A percentile compares a stretch with the other conserved stretches of the same genome.
These are phyloP conservation scores for Bryoerythrophyllum caledonicum DNA, from an alignment of 225 moss, liverwort and hornwort species.

Conservation along the genomic window DNA sequence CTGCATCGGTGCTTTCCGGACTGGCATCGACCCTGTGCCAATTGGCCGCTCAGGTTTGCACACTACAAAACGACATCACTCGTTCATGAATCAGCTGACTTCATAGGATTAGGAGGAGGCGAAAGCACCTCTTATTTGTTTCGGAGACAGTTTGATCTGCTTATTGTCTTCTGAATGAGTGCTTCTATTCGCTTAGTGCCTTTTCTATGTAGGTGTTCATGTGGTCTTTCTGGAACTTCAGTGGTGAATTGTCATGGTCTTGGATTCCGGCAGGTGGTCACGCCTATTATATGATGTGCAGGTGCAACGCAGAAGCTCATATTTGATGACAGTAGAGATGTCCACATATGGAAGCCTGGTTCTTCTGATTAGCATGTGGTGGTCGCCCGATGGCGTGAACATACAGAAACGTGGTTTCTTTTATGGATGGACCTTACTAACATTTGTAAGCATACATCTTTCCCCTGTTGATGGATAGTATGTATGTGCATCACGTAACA, in stretches of 20 bases:
- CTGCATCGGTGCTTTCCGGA: conserved; percentile 90
- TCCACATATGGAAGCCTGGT: conserved; percentile 73
- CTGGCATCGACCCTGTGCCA: conserved; percentile 96
- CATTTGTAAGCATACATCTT: conserved; percentile 51
- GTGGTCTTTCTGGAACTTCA: neutral
- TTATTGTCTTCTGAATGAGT: neutral
- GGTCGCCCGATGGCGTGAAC: conserved; percentile 88
- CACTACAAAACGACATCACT: neutral
- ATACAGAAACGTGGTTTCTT: conserved; percentile 82
- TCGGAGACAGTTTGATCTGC: neutral
- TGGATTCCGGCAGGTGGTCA: neutral
- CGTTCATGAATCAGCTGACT: conserved; percentile 8
- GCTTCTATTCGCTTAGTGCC: neutral
- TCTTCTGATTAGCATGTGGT: conserved; percentile 71
- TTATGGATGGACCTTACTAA: conserved; percentile 79
- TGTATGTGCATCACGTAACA: neutral
- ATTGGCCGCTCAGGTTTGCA: conserved; percentile 85
- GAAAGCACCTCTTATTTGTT: conserved; percentile 9
- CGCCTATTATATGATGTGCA: conserved; percentile 25
- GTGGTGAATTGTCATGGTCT: conserved; percentile 2
- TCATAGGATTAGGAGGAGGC: neutral
- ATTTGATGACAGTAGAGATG: conserved; percentile 98
- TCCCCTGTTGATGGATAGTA: neutral
- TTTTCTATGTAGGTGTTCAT: neutral
- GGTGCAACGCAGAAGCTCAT: conserved; percentile 87